Evolutionary conservation across 1,284 basidiomycete genomes (phyloP), one percentile per base, ranked within the genome.

Genomic region (Naganishia liquefaciens): DNA sequence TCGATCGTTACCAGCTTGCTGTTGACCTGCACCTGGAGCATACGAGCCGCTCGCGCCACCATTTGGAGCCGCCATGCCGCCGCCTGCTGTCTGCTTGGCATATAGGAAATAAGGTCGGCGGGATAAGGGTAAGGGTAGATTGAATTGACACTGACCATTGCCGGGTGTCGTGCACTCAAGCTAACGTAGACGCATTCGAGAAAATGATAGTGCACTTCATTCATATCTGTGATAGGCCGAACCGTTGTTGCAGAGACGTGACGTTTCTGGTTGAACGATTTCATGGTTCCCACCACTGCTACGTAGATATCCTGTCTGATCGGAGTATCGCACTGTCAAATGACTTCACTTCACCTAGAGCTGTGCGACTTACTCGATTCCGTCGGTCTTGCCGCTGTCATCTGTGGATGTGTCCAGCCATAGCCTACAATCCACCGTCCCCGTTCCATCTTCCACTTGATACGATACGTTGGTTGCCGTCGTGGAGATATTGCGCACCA

Each of bases 231-330:
- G 46, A 89, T 80, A 5, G 81, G 80, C 30, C 88, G 86, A 69
- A 97, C 85, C 69, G 88, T 84, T 42, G 83, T 85, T 7, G 88
- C 87, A 63, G 89, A 89, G 73, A 97, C 84, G 75, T 91, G 90
- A 72, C 87, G 84, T 77, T 91, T 94, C 71, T 84, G 86, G 47
- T 86, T 86, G 77, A 96, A 97, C 7, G 83, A 83, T 77, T 97
- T 97, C 70, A 98, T 79, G n/a, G 83, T 83, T n/a, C 95, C 96
- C 42, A 90, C 85, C 27, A 96, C 86, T n/a, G 90, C 86, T 43
- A 95, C 87, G 75, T 90, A 94, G 43, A 81, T 82, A 51, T 87
- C 84, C 76, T 90, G 87, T 54, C 92, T 93, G 68, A 40, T 33
- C 50, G 15, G 33, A 68, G 30, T 33, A 46, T 61, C n/a, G 33